Evolutionary conservation across 2,329 filamentous ascomycete genomes (phyloP), one percentile per base, ranked within the genome.

Genomic region (Ophiostoma fasciatum): DNA sequence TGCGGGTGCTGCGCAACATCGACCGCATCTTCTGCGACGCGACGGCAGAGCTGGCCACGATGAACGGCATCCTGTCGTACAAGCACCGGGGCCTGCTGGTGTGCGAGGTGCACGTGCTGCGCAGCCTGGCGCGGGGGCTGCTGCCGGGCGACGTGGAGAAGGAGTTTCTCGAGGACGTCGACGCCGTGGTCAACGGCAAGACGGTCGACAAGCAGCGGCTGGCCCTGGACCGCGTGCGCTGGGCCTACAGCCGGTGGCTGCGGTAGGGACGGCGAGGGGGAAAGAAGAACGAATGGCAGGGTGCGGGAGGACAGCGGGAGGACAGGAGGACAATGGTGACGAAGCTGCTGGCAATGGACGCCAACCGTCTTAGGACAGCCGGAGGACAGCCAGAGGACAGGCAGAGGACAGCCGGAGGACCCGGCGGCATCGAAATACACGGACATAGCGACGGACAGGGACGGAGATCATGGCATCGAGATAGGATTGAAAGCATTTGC

Each of bases 51-150:
- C 41, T 44, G n/a, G 72, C 78, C 0, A 77, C 74, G 9, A 68
- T 81, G 41, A 79, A 78, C 50, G 82, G 67, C 32, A 70, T 88
- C 42, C 64, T 96, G 33, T 78, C 79, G 2, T 94, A 94, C 63
- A 92, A 88, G 56, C 85, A 96, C 48, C 84, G 94, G 48, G 90
- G 90, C 1, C 62, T 94, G 40, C 61, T 98, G 28, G 65, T 98
- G 5, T 93, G 84, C 53, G 88, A 98, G 54, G 78, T 88, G 4
- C 85, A 96, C 48, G 68, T 85, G 21, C 63, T 98, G 35, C 73
- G 85, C 31, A 72, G 72, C 47, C 68, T 80, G 30, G 78, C 79
- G 2, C 63, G 64, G 35, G 64, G 61, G 17, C 59, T 85, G 28
- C 71, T 96, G 46, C 84, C 84, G 0, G 65, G 71, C 2, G 72